A percentile compares a stretch with the other conserved stretches of the same genome.
These are phyloP conservation scores for Aureobasidium mangrovei DNA, from an alignment of 2,329 filamentous ascomycete genomes.

Conservation along the genomic window DNA sequence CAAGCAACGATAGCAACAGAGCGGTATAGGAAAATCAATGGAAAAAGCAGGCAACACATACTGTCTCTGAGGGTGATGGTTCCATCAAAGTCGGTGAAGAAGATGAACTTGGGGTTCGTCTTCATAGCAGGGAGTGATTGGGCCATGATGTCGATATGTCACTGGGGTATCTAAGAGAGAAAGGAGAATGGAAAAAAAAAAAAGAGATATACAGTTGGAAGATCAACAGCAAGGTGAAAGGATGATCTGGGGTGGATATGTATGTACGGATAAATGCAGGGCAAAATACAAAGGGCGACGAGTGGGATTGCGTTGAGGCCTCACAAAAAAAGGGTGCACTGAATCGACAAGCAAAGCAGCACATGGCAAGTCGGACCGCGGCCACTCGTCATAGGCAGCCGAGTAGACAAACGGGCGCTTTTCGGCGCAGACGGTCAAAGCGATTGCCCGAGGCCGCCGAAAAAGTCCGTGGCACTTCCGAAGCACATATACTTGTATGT, in stretches of 20 bases:
- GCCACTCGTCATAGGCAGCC: not conserved
- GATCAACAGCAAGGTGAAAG: not conserved
- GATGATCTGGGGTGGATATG: not conserved
- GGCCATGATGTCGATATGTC: slow-evolving; percentile 18
- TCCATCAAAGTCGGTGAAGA: slow-evolving; percentile 98
- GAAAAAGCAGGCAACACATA: slow-evolving; percentile 28
- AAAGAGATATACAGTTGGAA: not conserved
- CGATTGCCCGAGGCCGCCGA: not conserved
- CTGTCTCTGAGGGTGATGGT: slow-evolving; percentile 74
- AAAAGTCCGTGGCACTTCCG: not conserved
- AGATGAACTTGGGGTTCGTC: slow-evolving; percentile 75
- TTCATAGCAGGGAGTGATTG: slow-evolving; percentile 37
- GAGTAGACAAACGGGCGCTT: not conserved
- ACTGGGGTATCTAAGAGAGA: not conserved
- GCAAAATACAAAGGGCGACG: not conserved
- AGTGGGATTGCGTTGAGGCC: slow-evolving; percentile 1
- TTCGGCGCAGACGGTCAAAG: slow-evolving; percentile 1
- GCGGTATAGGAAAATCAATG: not conserved
- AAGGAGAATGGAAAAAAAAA: not conserved
- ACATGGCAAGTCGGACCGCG: slow-evolving; percentile 1
- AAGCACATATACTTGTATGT: not conserved
- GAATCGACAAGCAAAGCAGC: slow-evolving; percentile 6
- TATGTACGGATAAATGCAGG: not conserved
- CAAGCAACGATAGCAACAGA: not conserved
- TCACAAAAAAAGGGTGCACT: not conserved